Evolutionary conservation across 2,329 filamentous ascomycete genomes (phyloP).

Genomic region (Drechslera avenae): DNA sequence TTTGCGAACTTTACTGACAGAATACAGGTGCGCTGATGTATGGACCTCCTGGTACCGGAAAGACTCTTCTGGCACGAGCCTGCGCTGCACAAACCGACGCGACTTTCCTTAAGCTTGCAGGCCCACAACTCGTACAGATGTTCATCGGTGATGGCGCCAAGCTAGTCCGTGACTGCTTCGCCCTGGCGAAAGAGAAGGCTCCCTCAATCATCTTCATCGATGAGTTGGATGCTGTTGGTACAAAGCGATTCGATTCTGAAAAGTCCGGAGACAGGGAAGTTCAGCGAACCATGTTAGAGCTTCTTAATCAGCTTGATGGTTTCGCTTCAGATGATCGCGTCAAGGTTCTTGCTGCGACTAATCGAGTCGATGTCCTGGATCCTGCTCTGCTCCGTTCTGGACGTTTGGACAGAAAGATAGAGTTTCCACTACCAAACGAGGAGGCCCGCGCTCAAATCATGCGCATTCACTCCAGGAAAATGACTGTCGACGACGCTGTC

Average conservation of each 20-base stretch:
- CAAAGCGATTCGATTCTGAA: constrained; percentile 98
- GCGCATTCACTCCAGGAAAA: constrained; percentile 96
- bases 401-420: constrained; percentile 94
- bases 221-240: constrained; percentile 98
- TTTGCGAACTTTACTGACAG: constrained; percentile 10
- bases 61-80: constrained; percentile 89
- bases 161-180: constrained; percentile 95
- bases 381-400: constrained; percentile 89
- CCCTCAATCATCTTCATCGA: constrained; percentile 99
- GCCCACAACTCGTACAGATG: constrained; percentile 98
- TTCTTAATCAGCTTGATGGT: constrained; percentile 97
- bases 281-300: constrained; percentile 97
- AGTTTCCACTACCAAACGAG: constrained; percentile 97
- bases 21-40: constrained; percentile 88
- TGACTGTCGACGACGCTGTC: constrained; percentile 90
- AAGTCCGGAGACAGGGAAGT: constrained; percentile 98
- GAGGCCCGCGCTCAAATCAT: constrained; percentile 96
- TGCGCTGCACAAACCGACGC: constrained; percentile 98
- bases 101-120: constrained; percentile 97
- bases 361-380: constrained; percentile 92
- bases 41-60: constrained; percentile 87
- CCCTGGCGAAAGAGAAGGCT: constrained; percentile 96
- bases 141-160: constrained; percentile 99
- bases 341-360: constrained; percentile 94
- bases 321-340: constrained; percentile 97